Base-by-base conservation (phyloP, 192 early-diverging fungal species). In the Haplosporangium gracile region DNA sequence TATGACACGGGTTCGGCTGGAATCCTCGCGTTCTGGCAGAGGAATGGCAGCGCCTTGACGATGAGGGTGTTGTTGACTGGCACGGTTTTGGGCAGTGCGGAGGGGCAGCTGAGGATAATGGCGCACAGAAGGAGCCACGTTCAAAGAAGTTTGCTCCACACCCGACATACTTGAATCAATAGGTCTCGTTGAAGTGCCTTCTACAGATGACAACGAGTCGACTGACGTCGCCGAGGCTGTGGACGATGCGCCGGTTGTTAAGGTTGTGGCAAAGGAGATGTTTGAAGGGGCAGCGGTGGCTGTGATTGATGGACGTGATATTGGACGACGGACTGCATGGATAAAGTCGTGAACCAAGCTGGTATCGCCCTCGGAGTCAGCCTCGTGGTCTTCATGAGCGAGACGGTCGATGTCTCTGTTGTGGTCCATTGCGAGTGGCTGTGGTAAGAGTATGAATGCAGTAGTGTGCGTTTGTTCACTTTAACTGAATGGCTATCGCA, bases 1-100 rank as follows among this genome's bases (percentile, higher is more conserved):
- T 38, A 88, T 82, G 26, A 78, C 36, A 5, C 81, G 77, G n/a
- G 76, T 72, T 34, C 76, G 77, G 39, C 77, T 80, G 6, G 82
- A 75, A 24, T 83, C 81, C 34, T 82, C 81, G 7, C 81, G 82
- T 40, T 82, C 82, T 1, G 85, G 79, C 10, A 80, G 38, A 4
- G 80, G 75, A 2, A 75, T 32, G 47, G 74, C 79, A 32, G 70
- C 75, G 24, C 40, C 75, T 0, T 42, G 22, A 16, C 42, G 74
- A 1, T 38, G 78, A 60, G 16, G 70, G 68, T 72, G 77, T 4
- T 74, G 76, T 9, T 68, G 82, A 29, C 36, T 51, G 38, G 72
- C 45, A 69, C 68, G 60, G 13, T 75, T 43, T 26, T 69, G 51
- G 49, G 72, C 34, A 18, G 70, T 55, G 4, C 74, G 68, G 39